phyloP scores from a whole-genome alignment of 1,139 yeast genomes.

The Yamadazyma trypodendri region DNA sequence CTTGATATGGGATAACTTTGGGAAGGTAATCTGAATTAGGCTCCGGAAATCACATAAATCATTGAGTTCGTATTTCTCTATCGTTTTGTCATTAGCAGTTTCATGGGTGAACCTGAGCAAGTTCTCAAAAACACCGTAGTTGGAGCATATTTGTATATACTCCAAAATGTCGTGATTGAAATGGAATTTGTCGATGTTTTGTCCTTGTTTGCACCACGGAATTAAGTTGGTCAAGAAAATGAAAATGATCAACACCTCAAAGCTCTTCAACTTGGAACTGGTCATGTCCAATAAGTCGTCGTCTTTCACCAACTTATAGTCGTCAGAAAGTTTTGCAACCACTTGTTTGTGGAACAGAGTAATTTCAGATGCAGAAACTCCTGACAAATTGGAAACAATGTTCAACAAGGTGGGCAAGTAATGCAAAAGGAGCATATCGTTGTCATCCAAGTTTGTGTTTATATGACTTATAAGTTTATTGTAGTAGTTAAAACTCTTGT shows the following conservation, averaged over 20 bases:
- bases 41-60: conserved; percentile 66
- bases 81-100: conserved; percentile 40
- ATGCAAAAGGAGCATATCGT: conserved; percentile 63
- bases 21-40: conserved; percentile 63
- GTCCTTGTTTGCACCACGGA: conserved; percentile 62
- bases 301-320: conserved; percentile 21
- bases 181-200: conserved; percentile 51
- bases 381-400: conserved; percentile 33
- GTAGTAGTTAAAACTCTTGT: conserved; percentile 34
- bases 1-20: conserved; percentile 48
- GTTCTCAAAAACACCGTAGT: conserved; percentile 77
- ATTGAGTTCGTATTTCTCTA: conserved; percentile 34
- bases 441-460: conserved; percentile 44
- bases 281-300: conserved; percentile 44
- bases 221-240: conserved; percentile 65
- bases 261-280: conserved; percentile 53
- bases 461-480: conserved; percentile 30
- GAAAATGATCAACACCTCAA: conserved; percentile 47
- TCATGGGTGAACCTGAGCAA: conserved; percentile 72
- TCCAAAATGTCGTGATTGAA: conserved; percentile 45
- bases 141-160: conserved; percentile 39
- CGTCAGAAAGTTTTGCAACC: conserved; percentile 19
- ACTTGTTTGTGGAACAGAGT: conserved; percentile 28
- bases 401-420: conserved; percentile 62
- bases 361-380: conserved; percentile 22